Conservation (phyloP, 176 grass and related monocot genomes). For the Avena eriantha region DNA sequence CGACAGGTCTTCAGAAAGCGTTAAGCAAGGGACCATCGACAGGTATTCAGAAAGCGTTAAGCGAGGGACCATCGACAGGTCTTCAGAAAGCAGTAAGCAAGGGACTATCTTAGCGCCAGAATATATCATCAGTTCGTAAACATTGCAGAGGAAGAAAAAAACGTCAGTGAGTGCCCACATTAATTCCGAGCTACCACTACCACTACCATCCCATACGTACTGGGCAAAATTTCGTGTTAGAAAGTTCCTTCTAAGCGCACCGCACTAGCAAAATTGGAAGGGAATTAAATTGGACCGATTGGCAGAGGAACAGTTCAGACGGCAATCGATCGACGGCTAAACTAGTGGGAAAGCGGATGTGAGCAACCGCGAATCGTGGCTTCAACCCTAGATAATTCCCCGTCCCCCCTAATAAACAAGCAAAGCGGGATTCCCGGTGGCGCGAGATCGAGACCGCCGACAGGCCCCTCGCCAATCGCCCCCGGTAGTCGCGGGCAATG, state of each 20-base stretch:
- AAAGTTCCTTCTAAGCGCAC: background rate
- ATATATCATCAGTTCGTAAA: background rate
- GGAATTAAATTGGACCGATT: background rate
- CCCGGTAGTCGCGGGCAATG: slow-evolving; percentile 28
- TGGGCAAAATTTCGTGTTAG: background rate
- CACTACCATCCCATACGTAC: background rate
- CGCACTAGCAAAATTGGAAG: background rate
- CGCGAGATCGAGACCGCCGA: background rate
- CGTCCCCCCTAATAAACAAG: background rate
- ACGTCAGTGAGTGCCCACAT: background rate
- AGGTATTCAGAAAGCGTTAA: too few relatives aligned
- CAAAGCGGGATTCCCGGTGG: background rate
- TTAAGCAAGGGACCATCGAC: too few relatives aligned
- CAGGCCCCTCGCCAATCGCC: background rate
- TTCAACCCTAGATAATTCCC: background rate
- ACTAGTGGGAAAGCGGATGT: background rate
- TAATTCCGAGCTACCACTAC: background rate
- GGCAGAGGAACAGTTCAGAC: background rate
- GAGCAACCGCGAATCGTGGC: background rate
- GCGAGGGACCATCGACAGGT: too few relatives aligned
- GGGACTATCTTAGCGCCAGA: slow-evolving; percentile 15
- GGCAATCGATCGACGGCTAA: background rate
- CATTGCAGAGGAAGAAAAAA: background rate
- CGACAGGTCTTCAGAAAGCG: background rate
- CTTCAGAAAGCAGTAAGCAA: background rate